phyloP scores from a whole-genome alignment of 331 rosid genomes.

The Rosa hybrid region DNA sequence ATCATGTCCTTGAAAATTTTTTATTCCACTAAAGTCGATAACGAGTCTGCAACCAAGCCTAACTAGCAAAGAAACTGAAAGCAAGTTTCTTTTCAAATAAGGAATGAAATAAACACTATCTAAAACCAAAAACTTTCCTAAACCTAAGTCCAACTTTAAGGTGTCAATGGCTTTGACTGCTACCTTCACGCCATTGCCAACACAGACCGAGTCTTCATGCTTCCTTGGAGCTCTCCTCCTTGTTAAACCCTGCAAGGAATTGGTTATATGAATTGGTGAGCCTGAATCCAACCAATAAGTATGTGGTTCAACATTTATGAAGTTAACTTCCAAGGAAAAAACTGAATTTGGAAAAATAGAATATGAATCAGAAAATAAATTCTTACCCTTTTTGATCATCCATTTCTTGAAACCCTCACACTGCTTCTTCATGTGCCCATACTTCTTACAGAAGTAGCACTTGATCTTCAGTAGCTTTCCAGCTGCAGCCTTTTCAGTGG shows the following conservation, averaged over 20 bases:
- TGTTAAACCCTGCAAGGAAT: not conserved
- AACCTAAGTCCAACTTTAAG: not conserved
- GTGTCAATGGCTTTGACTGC: not conserved
- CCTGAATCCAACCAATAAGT: not conserved
- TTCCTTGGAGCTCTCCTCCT: not conserved
- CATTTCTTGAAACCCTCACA: not conserved
- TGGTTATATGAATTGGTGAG: not conserved
- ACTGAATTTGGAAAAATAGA: no score
- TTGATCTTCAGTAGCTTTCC: no score
- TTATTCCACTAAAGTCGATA: not conserved
- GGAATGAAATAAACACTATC: not conserved
- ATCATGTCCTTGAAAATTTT: not conserved
- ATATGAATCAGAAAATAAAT: no score
- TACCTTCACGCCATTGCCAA: not conserved
- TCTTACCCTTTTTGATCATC: not conserved
- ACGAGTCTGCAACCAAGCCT: not conserved
- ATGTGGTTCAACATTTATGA: no score
- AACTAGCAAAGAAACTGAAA: not conserved
- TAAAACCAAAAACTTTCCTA: not conserved
- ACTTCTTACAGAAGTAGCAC: no score
- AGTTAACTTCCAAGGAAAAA: no score
- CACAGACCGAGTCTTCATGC: not conserved
- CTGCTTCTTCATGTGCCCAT: not conserved
- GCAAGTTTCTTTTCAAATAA: not conserved
- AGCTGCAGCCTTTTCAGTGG: no score